Evolutionary conservation across 345 rosid genomes (phyloP).

Genomic region (Arabidopsis suecica): DNA sequence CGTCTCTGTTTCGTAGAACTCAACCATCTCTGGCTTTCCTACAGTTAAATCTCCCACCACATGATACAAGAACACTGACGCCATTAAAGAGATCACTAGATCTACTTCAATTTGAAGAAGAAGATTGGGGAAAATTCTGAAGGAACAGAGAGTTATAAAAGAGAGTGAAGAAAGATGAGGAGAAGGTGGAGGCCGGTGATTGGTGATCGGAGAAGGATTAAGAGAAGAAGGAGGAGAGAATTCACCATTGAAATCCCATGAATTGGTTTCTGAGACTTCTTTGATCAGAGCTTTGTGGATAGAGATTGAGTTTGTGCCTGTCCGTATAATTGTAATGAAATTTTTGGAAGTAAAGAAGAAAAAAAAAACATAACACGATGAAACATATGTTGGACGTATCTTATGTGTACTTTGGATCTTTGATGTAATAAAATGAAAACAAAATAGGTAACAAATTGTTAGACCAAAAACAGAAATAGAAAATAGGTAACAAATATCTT

Average conservation of each 20-base stretch:
- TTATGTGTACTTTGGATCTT: too few species aligned
- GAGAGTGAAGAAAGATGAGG: slow-evolving; percentile 83
- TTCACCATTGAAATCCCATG: slow-evolving; percentile 41
- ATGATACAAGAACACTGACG: slow-evolving; percentile 87
- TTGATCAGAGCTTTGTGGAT: slow-evolving; percentile 15
- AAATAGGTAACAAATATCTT: too few species aligned
- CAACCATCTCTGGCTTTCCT: slow-evolving; percentile 94
- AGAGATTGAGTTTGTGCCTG: slow-evolving; percentile 33
- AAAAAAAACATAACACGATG: background rate
- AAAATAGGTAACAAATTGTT: too few species aligned
- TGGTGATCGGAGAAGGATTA: slow-evolving; percentile 49
- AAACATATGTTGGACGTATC: background rate
- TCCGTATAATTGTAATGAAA: slow-evolving; percentile 6
- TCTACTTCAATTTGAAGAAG: background rate
- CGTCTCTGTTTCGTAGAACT: slow-evolving; percentile 83
- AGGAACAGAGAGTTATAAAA: slow-evolving; percentile 59
- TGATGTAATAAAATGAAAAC: too few species aligned
- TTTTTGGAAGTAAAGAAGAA: background rate
- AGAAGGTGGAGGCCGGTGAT: slow-evolving; percentile 70
- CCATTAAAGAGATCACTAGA: slow-evolving; percentile 49
- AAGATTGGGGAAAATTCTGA: background rate
- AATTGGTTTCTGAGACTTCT: slow-evolving; percentile 6
- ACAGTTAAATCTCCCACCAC: slow-evolving; percentile 98
- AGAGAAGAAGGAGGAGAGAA: slow-evolving; percentile 46
- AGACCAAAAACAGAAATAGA: too few species aligned